These are phyloP conservation scores for Fraxinus dipetala DNA, from an alignment of 305 asterid genomes.

Conservation along the genomic window DNA sequence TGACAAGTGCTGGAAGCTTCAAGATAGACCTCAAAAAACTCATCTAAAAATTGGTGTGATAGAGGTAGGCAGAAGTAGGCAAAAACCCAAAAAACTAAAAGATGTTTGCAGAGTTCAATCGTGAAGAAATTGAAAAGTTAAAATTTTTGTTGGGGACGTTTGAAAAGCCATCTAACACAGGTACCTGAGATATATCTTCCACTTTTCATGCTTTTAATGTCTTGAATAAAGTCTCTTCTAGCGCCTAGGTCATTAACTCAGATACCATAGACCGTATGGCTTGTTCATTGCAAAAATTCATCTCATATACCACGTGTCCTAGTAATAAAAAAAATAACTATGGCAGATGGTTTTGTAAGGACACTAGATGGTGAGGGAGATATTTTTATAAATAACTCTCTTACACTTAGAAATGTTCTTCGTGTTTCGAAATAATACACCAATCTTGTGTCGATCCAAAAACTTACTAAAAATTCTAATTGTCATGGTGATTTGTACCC, in stretches of 20 bases:
- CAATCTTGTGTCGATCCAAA: not conserved
- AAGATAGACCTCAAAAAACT: not conserved
- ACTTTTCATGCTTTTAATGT: not conserved
- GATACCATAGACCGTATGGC: not conserved
- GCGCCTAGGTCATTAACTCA: conserved; percentile 1
- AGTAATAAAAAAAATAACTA: not conserved
- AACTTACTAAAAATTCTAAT: not conserved
- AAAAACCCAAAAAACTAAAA: not conserved
- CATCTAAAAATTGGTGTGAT: not conserved
- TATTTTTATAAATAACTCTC: not conserved
- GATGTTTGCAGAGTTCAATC: not conserved
- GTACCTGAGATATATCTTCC: not conserved
- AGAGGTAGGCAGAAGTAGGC: not conserved
- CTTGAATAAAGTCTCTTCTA: not conserved
- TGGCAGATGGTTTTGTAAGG: not conserved
- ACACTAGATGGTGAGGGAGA: not conserved
- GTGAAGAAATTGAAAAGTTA: not conserved
- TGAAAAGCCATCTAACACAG: not conserved
- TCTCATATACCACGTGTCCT: not conserved
- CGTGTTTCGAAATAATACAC: not conserved
- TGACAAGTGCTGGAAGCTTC: not conserved
- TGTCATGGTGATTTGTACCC: not conserved
- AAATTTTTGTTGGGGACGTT: not conserved
- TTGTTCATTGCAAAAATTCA: not conserved
- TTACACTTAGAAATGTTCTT: not conserved